These are phyloP conservation scores for Aspergillus quadricinctus DNA, from an alignment of 2,329 filamentous ascomycete species.

Conservation along the genomic window DNA sequence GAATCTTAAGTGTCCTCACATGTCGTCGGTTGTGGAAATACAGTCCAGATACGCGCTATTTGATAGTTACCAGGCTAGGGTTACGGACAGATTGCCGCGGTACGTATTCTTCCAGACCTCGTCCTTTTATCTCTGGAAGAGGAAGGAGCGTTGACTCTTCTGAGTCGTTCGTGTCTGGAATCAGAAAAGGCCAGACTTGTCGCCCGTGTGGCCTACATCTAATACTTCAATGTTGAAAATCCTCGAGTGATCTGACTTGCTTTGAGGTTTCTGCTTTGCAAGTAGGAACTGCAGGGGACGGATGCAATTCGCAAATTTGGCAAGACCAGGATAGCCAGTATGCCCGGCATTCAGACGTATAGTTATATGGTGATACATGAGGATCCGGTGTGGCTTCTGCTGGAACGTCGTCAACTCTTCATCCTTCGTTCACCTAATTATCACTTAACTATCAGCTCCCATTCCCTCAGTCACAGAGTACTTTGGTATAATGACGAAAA, in stretches of 20 bases:
- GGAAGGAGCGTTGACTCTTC: not conserved
- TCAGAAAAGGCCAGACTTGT: not conserved
- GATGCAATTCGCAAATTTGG: not conserved
- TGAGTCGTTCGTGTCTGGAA: not conserved
- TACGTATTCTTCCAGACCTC: not conserved
- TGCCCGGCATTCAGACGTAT: no score
- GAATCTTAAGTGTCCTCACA: not conserved
- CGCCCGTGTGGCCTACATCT: no score
- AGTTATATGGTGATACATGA: no score
- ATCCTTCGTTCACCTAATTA: not conserved
- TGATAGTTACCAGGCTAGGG: not conserved
- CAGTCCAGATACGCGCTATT: not conserved
- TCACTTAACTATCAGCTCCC: not conserved
- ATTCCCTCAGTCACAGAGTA: not conserved
- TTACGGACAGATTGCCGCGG: not conserved
- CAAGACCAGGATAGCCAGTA: not conserved
- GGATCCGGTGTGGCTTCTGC: not conserved
- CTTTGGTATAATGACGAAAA: not conserved
- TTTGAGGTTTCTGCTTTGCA: not conserved
- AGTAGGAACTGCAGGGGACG: no score
- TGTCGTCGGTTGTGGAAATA: not conserved
- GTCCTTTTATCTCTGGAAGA: not conserved
- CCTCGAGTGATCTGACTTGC: not conserved
- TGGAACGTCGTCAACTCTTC: not conserved
- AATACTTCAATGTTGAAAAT: no score